Evolutionary conservation across 2,329 filamentous ascomycete species (phyloP).

Genomic region (Botrytis squamosa): DNA sequence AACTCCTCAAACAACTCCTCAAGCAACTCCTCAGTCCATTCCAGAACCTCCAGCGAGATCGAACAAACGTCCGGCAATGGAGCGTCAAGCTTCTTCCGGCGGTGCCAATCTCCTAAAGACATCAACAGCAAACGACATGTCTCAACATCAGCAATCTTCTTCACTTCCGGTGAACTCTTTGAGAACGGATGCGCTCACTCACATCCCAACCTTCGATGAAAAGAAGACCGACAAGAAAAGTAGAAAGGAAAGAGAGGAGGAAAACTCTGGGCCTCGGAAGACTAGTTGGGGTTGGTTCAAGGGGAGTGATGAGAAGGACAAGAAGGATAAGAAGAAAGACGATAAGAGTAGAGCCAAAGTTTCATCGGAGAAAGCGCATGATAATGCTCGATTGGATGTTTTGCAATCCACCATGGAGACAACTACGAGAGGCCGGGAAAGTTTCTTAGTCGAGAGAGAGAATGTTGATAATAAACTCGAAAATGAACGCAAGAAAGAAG

Average conservation of each 20-base stretch:
- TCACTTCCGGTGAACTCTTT: conserved; percentile 66
- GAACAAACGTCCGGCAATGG: conserved; percentile 43
- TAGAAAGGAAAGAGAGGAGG: conserved; percentile 60
- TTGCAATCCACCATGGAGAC: conserved; percentile 84
- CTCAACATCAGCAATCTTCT: conserved; percentile 60
- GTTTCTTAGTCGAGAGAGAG: conserved; percentile 78
- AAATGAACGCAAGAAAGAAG: conserved; percentile 81
- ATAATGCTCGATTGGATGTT: conserved; percentile 80
- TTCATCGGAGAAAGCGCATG: conserved; percentile 60
- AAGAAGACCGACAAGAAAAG: conserved; percentile 72
- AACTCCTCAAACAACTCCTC: conserved; percentile 19
- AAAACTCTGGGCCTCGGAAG: conserved; percentile 64
- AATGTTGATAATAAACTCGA: conserved; percentile 68
- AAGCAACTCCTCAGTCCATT: conserved; percentile 34
- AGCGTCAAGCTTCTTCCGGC: conserved; percentile 33
- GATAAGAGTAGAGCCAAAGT: conserved; percentile 62
- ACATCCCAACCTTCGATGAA: conserved; percentile 79
- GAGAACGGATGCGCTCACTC: conserved; percentile 74
- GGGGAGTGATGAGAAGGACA: conserved; percentile 71
- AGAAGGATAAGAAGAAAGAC: conserved; percentile 64
- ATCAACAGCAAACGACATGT: conserved; percentile 54
- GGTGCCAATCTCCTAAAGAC: conserved; percentile 16
- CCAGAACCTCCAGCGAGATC: conserved; percentile 51
- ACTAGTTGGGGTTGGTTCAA: conserved; percentile 85
- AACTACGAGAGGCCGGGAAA: conserved; percentile 70